phyloP scores from a whole-genome alignment of 805 yeast genomes.

The Teunomyces panamensis region DNA sequence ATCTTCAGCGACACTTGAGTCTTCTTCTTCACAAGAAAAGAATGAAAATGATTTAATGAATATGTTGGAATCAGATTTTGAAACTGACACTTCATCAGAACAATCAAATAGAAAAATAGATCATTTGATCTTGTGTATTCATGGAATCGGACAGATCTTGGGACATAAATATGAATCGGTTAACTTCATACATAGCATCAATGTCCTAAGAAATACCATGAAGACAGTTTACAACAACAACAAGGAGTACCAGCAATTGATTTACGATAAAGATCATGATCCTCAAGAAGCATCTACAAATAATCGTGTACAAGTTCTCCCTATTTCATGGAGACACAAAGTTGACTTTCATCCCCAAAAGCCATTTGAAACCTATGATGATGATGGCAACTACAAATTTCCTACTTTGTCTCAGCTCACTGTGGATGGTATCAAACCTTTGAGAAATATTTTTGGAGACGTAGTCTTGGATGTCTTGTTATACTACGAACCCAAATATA shows the following conservation, averaged over 20 bases:
- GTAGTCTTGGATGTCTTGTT: constrained; percentile 81
- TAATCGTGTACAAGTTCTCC: constrained; percentile 76
- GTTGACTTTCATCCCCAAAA: constrained; percentile 58
- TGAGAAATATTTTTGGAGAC: constrained; percentile 80
- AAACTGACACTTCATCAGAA: constrained; percentile 21
- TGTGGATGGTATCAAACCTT: constrained; percentile 70
- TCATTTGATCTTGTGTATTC: constrained; percentile 81
- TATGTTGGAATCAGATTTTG: constrained; percentile 51
- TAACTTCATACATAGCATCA: constrained; percentile 83
- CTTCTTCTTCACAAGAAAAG: constrained; percentile 3
- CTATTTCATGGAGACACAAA: constrained; percentile 87
- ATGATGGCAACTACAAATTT: constrained; percentile 40
- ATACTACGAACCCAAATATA: constrained; percentile 67
- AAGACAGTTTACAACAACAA: constrained; percentile 46
- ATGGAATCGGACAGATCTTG: constrained; percentile 90
- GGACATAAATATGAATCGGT: constrained; percentile 77
- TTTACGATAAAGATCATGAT: constrained; percentile 18
- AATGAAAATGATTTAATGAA: constrained; percentile 33
- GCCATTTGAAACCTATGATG: constrained; percentile 31
- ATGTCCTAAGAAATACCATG: constrained; percentile 58
- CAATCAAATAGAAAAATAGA: constrained; percentile 41
- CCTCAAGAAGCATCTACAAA: constrained; percentile 26
- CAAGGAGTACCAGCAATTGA: constrained; percentile 35
- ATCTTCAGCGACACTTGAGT: constrained; percentile 9
- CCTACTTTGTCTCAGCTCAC: constrained; percentile 73